phyloP scores from a whole-genome alignment of 768 basidiomycete genomes.

The Xerocomellus chrysenteron region DNA sequence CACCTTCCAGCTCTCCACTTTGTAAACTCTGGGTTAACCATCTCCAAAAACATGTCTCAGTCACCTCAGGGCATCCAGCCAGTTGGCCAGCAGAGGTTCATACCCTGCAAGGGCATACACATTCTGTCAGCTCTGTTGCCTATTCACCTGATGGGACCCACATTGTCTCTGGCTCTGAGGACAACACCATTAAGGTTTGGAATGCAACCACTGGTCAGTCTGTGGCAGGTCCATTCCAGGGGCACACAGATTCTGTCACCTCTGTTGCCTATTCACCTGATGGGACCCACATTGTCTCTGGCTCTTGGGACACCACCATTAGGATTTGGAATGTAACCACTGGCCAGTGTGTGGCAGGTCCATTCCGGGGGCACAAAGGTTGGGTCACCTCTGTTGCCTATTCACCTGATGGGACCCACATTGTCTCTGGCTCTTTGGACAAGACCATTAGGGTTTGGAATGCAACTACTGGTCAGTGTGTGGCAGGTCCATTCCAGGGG shows the following conservation, averaged over 20 bases:
- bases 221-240: no score
- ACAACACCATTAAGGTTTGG: no score
- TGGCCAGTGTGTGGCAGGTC: no score
- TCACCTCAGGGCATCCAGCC: background rate
- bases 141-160: no score
- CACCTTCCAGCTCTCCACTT: background rate
- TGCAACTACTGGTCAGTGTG: background rate
- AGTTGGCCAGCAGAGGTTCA: background rate
- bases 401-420: no score
- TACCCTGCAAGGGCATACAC: background rate
- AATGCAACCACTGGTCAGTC: no score
- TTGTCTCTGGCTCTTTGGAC: background rate
- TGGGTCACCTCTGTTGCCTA: no score
- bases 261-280: background rate
- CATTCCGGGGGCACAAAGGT: no score
- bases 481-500: slow-evolving; percentile 1
- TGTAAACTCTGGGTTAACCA: background rate
- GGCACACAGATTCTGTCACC: no score
- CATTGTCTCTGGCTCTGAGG: no score
- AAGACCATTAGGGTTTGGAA: background rate
- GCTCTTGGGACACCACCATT: background rate
- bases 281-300: background rate
- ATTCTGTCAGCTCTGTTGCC: background rate
- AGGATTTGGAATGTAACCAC: no score
- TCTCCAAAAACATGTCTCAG: background rate